Evolutionary conservation across 1,284 basidiomycete genomes (phyloP), one percentile per base, ranked within the genome.

Genomic region (Tilletia horrida): DNA sequence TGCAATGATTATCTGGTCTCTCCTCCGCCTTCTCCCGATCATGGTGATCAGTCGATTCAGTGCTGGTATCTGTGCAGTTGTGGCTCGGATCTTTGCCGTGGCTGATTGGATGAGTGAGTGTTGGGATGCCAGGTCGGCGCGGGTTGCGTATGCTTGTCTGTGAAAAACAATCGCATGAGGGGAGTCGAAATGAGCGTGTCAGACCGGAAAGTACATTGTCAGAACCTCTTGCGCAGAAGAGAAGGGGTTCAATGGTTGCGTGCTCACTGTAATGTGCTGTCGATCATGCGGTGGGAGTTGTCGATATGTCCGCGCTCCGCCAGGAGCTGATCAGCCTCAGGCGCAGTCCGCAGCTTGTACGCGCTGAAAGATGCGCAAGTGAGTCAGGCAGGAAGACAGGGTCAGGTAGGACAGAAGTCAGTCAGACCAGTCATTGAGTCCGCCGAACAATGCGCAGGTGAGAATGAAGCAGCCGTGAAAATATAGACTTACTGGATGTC

Each of bases 101-200:
- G 96, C 92, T 23, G 88, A 86, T 9, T 87, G 83, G 47, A 99
- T 84, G 35, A 89, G 88, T 3, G 85, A 83, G 21, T 91, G 86
- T 83, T 99, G 96, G 63, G 88, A 86, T n/a, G 86, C 85, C 82
- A 99, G 96, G 81, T 97, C 94, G 43, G 91, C 86, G n/a, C 95
- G 88, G 0, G 95, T 97, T 74, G 93, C 95, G 77, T 97, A 96
- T 35, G 96, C 96, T 88, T 98, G 95, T 64, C 93, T 96, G 77
- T 2, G 35, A 40, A 40, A 40, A 40, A 6, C 35, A 40, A 11
- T 4, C 35, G 11, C 6, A 40, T 40, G 6, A 40, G 16, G 18
- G 11, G 21, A 63, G 7, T 40, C 27, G 45, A 47, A 40, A 59
- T 61, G 35, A 29, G 44, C 25, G 62, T 14, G 45, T 57, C 47